A percentile compares a stretch with the other conserved stretches of the same genome.
These are phyloP conservation scores for Funneliformis caledonium DNA, from an alignment of 371 early-diverging fungal species.

Conservation along the genomic window DNA sequence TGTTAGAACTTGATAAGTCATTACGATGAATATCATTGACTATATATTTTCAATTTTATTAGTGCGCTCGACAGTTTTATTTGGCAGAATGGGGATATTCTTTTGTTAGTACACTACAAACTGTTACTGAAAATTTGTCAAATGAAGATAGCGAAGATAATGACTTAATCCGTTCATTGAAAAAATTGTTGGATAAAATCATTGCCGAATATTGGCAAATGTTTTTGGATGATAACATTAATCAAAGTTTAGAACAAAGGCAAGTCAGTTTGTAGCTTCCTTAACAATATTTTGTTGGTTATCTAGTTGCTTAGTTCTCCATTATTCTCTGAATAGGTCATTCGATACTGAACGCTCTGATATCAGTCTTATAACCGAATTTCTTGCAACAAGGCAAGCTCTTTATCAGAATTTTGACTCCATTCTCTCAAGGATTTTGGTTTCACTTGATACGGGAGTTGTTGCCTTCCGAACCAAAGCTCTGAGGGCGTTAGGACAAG, in stretches of 20 bases:
- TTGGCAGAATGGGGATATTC: slow-evolving; percentile 43
- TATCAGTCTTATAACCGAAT: slow-evolving; percentile 49
- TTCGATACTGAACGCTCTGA: slow-evolving; percentile 42
- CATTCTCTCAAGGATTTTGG: slow-evolving; percentile 66
- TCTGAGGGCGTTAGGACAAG: slow-evolving; percentile 73
- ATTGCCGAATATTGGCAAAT: slow-evolving; percentile 42
- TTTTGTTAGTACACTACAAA: slow-evolving; percentile 12
- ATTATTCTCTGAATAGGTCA: slow-evolving; percentile 10
- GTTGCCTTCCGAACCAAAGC: slow-evolving; percentile 77
- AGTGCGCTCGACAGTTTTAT: slow-evolving; percentile 43
- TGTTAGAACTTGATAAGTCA: neutral
- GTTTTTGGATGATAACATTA: slow-evolving; percentile 29
- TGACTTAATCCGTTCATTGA: neutral
- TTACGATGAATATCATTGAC: neutral
- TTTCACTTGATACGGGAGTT: slow-evolving; percentile 66
- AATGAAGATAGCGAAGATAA: neutral
- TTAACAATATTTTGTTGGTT: slow-evolving; percentile 26
- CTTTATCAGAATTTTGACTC: slow-evolving; percentile 72
- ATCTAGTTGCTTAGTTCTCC: neutral
- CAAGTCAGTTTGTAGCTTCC: neutral
- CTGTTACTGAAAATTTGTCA: neutral
- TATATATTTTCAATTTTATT: neutral
- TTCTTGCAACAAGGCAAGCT: slow-evolving; percentile 60
- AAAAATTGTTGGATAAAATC: slow-evolving; percentile 28
- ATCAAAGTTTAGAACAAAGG: slow-evolving; percentile 35